Percentiles rank a stretch among this genome's conserved stretches.
These are phyloP conservation scores for Suillus lakei DNA, from an alignment of 768 basidiomycete species.

Conservation along the genomic window DNA sequence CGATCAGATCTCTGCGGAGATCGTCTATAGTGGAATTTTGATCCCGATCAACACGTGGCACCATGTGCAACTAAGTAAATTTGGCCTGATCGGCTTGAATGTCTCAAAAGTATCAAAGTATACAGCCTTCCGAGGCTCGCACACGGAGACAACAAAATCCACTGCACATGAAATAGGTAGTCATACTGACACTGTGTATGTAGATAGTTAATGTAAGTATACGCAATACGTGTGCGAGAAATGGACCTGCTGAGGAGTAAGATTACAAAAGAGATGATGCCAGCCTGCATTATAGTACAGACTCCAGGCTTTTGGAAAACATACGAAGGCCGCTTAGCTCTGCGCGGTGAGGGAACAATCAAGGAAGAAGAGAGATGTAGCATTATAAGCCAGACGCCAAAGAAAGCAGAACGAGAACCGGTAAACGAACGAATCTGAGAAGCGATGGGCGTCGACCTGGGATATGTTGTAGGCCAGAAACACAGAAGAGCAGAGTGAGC, in stretches of 20 bases:
- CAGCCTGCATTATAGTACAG: slow-evolving; percentile 17
- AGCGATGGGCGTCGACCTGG: slow-evolving; percentile 26
- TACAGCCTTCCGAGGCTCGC: not conserved
- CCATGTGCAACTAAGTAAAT: not conserved
- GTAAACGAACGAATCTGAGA: slow-evolving; percentile 4
- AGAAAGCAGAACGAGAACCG: slow-evolving; percentile 6
- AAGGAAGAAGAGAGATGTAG: not conserved
- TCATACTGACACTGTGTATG: slow-evolving; percentile 3
- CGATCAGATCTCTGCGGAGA: slow-evolving; percentile 1
- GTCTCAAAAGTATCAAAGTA: not conserved
- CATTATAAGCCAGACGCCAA: slow-evolving; percentile 6
- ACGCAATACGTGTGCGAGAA: slow-evolving; percentile 10
- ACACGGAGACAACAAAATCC: not conserved
- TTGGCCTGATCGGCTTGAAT: not conserved
- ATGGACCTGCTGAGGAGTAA: slow-evolving; percentile 6
- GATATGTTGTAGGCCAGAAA: slow-evolving; percentile 38
- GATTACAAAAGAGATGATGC: slow-evolving; percentile 6
- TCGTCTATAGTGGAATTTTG: not conserved
- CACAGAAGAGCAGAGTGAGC: slow-evolving; percentile 17
- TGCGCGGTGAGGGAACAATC: slow-evolving; percentile 1
- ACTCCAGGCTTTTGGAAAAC: slow-evolving; percentile 12
- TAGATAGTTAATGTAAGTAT: slow-evolving; percentile 15
- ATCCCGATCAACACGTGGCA: slow-evolving; percentile 4
- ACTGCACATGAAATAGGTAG: slow-evolving; percentile 5
- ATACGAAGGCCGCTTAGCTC: slow-evolving; percentile 1